Percentiles rank a stretch among this genome's conserved stretches.
Evolutionary conservation across 257 asterid species (phyloP).

Genomic region (Scutellaria galericulata): DNA sequence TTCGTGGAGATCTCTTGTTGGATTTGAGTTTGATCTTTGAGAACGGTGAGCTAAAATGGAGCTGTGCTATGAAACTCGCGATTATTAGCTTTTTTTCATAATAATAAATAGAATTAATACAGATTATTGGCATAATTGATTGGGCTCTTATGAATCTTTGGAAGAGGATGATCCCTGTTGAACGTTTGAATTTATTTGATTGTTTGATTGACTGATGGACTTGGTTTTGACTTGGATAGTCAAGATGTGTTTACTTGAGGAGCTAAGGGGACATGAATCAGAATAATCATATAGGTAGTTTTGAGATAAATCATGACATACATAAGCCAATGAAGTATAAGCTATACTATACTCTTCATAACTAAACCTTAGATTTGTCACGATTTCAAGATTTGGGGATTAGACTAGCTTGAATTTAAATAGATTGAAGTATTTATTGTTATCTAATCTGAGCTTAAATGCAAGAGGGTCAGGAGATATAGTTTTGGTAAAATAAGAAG

Average conservation of each 20-base stretch:
- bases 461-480: too few relatives aligned
- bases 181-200: not conserved
- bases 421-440: not conserved
- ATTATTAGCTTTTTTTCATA: not conserved
- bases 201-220: constrained; percentile 15
- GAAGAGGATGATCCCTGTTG: not conserved
- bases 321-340: not conserved
- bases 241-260: constrained; percentile 17
- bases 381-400: constrained; percentile 6
- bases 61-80: not conserved
- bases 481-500: constrained; percentile 7
- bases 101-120: not conserved
- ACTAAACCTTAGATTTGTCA: not conserved
- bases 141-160: not conserved
- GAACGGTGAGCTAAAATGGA: constrained; percentile 8
- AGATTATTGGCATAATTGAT: not conserved
- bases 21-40: constrained; percentile 15
- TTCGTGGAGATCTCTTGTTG: constrained; percentile 26
- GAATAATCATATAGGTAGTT: not conserved
- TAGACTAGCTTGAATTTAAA: not conserved
- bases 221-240: constrained; percentile 24
- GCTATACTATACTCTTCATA: not conserved
- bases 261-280: constrained; percentile 21
- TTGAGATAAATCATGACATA: not conserved
- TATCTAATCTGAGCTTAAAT: not conserved